These are phyloP conservation scores for Daldinia vernicosa DNA, from an alignment of 495 filamentous ascomycete genomes.

Conservation along the genomic window DNA sequence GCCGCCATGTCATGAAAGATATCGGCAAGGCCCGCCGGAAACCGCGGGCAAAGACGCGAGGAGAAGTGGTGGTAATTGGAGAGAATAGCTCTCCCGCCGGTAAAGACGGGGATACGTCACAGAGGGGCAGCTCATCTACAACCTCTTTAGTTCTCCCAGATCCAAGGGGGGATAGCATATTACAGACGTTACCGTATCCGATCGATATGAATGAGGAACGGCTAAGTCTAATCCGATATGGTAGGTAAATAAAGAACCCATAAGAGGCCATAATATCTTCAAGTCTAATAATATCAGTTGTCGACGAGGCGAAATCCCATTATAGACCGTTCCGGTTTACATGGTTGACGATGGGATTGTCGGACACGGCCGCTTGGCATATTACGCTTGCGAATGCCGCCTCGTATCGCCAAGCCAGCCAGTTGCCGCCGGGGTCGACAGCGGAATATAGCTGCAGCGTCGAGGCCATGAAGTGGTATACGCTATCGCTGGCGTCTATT, in stretches of 20 bases:
- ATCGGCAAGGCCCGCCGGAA: slow-evolving; percentile 49
- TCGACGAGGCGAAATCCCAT: slow-evolving; percentile 22
- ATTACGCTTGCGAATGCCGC: slow-evolving; percentile 42
- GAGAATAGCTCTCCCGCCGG: background rate
- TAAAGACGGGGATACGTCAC: background rate
- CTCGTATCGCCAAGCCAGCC: slow-evolving; percentile 9
- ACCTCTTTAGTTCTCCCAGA: background rate
- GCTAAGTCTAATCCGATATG: slow-evolving; percentile 27
- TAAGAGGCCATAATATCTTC: background rate
- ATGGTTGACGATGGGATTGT: slow-evolving; percentile 41
- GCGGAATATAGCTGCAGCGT: slow-evolving; percentile 20
- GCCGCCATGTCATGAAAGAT: slow-evolving; percentile 52
- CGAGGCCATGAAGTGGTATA: slow-evolving; percentile 45
- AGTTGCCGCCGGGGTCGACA: slow-evolving; percentile 8
- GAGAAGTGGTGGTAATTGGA: slow-evolving; percentile 24
- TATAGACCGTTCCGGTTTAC: slow-evolving; percentile 42
- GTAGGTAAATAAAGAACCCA: slow-evolving; percentile 31
- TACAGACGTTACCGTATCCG: slow-evolving; percentile 28
- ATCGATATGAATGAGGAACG: slow-evolving; percentile 39
- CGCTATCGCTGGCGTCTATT: slow-evolving; percentile 35
- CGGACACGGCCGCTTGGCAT: slow-evolving; percentile 38
- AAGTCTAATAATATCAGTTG: slow-evolving; percentile 33
- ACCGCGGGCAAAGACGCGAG: slow-evolving; percentile 23
- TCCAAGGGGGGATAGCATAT: slow-evolving; percentile 20
- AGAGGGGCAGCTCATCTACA: background rate